A percentile compares a stretch with the other conserved stretches of the same genome.
Conservation (phyloP, 495 filamentous ascomycete species). For the Aspergillus wentii region DNA sequence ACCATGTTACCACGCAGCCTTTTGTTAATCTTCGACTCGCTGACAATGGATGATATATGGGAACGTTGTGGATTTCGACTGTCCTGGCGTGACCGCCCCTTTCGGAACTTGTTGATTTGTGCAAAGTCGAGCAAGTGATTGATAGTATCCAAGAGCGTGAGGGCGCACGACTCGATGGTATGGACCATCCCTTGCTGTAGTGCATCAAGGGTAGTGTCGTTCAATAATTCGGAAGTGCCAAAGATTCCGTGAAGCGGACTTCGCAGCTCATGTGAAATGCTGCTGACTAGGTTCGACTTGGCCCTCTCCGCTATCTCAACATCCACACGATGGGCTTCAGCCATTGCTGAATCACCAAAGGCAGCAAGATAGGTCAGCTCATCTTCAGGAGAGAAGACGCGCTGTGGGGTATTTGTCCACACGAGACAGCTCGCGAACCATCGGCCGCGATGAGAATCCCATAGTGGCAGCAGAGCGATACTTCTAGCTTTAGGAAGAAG, state of each 20-base stretch:
- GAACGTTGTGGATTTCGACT: background rate
- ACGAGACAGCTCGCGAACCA: slow-evolving; percentile 59
- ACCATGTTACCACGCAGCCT: too few species aligned
- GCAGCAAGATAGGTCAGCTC: slow-evolving; percentile 48
- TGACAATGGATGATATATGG: too few species aligned
- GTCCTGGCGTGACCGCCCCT: slow-evolving; percentile 1
- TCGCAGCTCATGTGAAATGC: slow-evolving; percentile 66
- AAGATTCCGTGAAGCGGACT: slow-evolving; percentile 64
- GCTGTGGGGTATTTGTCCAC: slow-evolving; percentile 43
- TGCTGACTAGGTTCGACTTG: slow-evolving; percentile 64
- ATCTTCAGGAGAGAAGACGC: slow-evolving; percentile 33
- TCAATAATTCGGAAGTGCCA: slow-evolving; percentile 57
- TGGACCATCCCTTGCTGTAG: slow-evolving; percentile 55
- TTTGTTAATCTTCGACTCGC: too few species aligned
- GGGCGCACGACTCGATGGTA: slow-evolving; percentile 61
- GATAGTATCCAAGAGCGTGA: slow-evolving; percentile 64
- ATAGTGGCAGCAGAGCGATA: slow-evolving; percentile 43
- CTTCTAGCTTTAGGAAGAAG: slow-evolving; percentile 17
- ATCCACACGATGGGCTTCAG: slow-evolving; percentile 52
- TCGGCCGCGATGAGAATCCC: slow-evolving; percentile 51
- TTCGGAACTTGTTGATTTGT: slow-evolving; percentile 17
- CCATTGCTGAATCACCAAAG: slow-evolving; percentile 59
- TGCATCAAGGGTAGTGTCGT: slow-evolving; percentile 48
- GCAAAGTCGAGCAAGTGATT: slow-evolving; percentile 60
- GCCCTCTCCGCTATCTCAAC: slow-evolving; percentile 42